Conservation (phyloP, 805 yeast species). For the Saturnispora besseyi region DNA sequence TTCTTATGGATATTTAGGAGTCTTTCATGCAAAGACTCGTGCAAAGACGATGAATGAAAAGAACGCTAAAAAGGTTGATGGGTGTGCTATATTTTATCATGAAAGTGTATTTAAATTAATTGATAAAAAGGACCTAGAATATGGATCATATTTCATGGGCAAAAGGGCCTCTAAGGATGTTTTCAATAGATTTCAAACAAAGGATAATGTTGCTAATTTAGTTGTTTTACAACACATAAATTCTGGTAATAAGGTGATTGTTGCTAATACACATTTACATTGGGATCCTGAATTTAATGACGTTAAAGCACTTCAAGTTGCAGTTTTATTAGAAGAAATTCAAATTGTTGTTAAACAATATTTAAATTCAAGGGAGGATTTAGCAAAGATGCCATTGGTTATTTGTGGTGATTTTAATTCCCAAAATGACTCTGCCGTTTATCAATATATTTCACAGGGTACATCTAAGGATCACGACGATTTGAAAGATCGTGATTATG, state of each 20-base stretch:
- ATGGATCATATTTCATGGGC: conserved; percentile 69
- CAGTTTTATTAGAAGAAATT: conserved; percentile 81
- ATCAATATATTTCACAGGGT: conserved; percentile 79
- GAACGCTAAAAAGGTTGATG: conserved; percentile 89
- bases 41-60: conserved; percentile 79
- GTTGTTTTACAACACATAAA: conserved; percentile 62
- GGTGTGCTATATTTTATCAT: conserved; percentile 91
- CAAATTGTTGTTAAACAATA: conserved; percentile 49
- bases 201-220: conserved; percentile 84
- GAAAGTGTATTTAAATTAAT: conserved; percentile 57
- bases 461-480: conserved; percentile 71
- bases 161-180: conserved; percentile 86
- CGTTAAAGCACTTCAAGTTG: conserved; percentile 93
- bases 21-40: conserved; percentile 81
- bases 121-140: conserved; percentile 71
- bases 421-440: conserved; percentile 78
- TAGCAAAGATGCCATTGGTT: conserved; percentile 54
- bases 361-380: conserved; percentile 24
- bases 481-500: conserved; percentile 80
- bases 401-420: conserved; percentile 97
- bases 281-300: conserved; percentile 98
- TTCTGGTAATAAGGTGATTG: conserved; percentile 62
- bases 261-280: conserved; percentile 90
- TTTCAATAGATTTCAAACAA: conserved; percentile 91
- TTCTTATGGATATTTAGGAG: conserved; percentile 68